Evolutionary conservation across 1,139 yeast species (phyloP).

Genomic region (Scheffersomyces segobiensis): DNA sequence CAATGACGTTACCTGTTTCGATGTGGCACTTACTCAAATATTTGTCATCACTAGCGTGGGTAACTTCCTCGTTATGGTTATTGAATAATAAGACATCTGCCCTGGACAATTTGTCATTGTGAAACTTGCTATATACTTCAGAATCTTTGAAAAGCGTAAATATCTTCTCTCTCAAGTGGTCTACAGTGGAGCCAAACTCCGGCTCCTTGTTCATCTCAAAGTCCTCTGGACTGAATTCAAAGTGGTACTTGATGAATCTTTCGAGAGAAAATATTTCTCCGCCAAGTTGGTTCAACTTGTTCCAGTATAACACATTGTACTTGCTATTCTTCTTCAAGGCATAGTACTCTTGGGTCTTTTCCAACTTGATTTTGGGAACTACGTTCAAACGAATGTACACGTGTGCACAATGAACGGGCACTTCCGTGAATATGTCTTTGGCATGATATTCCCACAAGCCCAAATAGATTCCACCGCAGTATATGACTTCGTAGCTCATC

Average conservation of each 20-base stretch:
- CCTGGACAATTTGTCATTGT: background rate
- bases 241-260: constrained; percentile 57
- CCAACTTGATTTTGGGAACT: constrained; percentile 21
- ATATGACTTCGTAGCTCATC: constrained; percentile 42
- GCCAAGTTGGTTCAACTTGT: constrained; percentile 18
- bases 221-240: constrained; percentile 83
- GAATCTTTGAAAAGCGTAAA: constrained; percentile 56
- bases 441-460: constrained; percentile 63
- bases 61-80: constrained; percentile 27
- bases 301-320: constrained; percentile 23
- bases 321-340: constrained; percentile 25
- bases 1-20: constrained; percentile 65
- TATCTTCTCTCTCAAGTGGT: constrained; percentile 56
- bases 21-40: constrained; percentile 63
- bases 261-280: constrained; percentile 21
- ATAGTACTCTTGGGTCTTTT: constrained; percentile 28
- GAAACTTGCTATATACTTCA: constrained; percentile 9
- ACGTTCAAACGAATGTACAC: constrained; percentile 55
- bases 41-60: constrained; percentile 34
- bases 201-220: constrained; percentile 57
- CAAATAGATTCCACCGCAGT: constrained; percentile 51
- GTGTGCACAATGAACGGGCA: constrained; percentile 80
- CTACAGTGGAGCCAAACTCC: constrained; percentile 69
- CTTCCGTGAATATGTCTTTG: constrained; percentile 63
- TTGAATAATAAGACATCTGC: constrained; percentile 31